These are phyloP conservation scores for Excoecaria agallocha DNA, from an alignment of 345 rosid genomes.

Conservation along the genomic window DNA sequence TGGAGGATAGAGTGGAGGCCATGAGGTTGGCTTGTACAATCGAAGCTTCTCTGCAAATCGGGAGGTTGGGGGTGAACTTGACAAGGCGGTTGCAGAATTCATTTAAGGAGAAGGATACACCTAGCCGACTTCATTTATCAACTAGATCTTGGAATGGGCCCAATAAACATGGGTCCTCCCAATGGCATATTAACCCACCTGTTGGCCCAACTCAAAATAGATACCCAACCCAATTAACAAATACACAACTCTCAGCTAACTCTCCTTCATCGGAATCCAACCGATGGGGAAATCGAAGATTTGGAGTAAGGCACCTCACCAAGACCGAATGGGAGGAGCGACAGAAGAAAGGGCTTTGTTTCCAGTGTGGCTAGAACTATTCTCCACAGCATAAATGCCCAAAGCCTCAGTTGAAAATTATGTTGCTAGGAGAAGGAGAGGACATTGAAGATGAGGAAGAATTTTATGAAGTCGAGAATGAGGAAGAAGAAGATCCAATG, in stretches of 20 bases:
- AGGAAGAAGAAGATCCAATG: background rate
- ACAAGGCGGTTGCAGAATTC: too few species aligned
- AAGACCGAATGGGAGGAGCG: background rate
- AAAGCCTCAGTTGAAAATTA: background rate
- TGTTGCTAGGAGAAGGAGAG: background rate
- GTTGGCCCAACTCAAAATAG: too few species aligned
- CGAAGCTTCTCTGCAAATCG: background rate
- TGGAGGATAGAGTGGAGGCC: background rate
- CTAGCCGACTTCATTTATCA: too few species aligned
- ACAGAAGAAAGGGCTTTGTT: background rate
- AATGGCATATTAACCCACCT: too few species aligned
- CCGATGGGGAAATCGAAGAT: background rate
- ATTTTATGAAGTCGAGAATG: background rate
- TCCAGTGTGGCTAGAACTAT: background rate
- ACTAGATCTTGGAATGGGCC: background rate
- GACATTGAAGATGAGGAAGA: too few species aligned
- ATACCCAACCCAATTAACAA: background rate
- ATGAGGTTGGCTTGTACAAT: background rate
- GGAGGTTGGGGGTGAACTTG: background rate
- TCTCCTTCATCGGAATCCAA: background rate
- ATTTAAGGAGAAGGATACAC: too few species aligned
- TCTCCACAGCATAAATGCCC: background rate
- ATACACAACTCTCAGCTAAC: too few species aligned
- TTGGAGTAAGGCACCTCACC: background rate
- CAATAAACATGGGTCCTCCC: too few species aligned